Evolutionary conservation across 2,329 filamentous ascomycete species (phyloP).

Genomic region (Talaromyces amestolkiae): DNA sequence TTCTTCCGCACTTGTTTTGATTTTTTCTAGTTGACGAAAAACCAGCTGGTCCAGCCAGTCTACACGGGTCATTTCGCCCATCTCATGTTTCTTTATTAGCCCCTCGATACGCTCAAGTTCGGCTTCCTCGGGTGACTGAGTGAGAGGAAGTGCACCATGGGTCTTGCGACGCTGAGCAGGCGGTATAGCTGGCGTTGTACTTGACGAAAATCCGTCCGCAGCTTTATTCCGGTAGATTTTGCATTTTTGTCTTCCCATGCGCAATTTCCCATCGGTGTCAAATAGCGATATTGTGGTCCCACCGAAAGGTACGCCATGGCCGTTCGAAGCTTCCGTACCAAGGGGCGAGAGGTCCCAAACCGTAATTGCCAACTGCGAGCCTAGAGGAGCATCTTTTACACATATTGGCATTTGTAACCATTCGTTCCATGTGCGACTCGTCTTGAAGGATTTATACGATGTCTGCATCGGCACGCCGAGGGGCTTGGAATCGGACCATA

Average conservation of each 20-base stretch:
- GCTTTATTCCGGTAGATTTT: slow-evolving; percentile 74
- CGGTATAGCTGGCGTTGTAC: slow-evolving; percentile 71
- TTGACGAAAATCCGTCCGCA: slow-evolving; percentile 80
- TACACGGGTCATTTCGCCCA: slow-evolving; percentile 89
- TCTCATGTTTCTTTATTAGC: slow-evolving; percentile 95
- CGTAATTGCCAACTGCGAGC: slow-evolving; percentile 84
- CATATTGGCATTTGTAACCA: slow-evolving; percentile 87
- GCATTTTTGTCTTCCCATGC: slow-evolving; percentile 91
- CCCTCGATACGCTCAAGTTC: slow-evolving; percentile 88
- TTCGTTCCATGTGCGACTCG: slow-evolving; percentile 77
- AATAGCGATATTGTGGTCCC: slow-evolving; percentile 92
- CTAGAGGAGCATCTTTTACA: slow-evolving; percentile 76
- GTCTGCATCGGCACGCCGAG: slow-evolving; percentile 90
- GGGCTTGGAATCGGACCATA: slow-evolving; percentile 95
- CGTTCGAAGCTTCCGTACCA: slow-evolving; percentile 65
- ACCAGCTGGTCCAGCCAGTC: slow-evolving; percentile 96
- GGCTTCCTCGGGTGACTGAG: slow-evolving; percentile 66
- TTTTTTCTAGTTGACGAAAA: slow-evolving; percentile 83
- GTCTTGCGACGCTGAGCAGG: slow-evolving; percentile 55
- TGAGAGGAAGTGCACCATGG: slow-evolving; percentile 45
- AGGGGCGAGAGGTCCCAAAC: slow-evolving; percentile 90
- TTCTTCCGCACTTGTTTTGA: slow-evolving; percentile 63
- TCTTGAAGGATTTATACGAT: slow-evolving; percentile 85
- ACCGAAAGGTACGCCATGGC: slow-evolving; percentile 85
- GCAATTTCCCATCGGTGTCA: slow-evolving; percentile 83